Evolutionary conservation across 441 rosid genomes (phyloP).

Genomic region (Macaranga tanarius): DNA sequence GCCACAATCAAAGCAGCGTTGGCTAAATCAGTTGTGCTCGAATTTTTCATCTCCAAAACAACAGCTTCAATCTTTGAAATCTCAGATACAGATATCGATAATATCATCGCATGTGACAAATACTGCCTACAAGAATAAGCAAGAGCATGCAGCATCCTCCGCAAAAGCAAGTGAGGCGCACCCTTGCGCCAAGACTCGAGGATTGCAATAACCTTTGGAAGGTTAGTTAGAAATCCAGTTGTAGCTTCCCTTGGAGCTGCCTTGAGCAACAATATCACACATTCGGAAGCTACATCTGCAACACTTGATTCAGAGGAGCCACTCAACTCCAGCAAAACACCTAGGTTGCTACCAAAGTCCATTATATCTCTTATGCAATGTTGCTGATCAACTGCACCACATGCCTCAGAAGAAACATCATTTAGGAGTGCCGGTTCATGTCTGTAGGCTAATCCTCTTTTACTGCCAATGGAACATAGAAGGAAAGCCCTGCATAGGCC

Average conservation of each 20-base stretch:
- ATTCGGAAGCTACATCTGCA: constrained; percentile 78
- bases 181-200: constrained; percentile 62
- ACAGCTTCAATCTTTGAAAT: constrained; percentile 59
- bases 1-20: constrained; percentile 54
- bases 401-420: constrained; percentile 46
- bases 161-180: constrained; percentile 45
- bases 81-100: constrained; percentile 65
- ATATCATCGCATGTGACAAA: constrained; percentile 74
- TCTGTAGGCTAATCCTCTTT: constrained; percentile 46
- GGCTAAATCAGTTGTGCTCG: constrained; percentile 47
- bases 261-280: constrained; percentile 66
- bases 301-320: constrained; percentile 44
- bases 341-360: constrained; percentile 71
- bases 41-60: constrained; percentile 60
- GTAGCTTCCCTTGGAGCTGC: constrained; percentile 96
- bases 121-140: constrained; percentile 83
- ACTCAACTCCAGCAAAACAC: constrained; percentile 63
- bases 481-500: constrained; percentile 81
- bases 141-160: constrained; percentile 72
- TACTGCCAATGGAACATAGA: constrained; percentile 53
- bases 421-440: constrained; percentile 62
- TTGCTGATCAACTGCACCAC: constrained; percentile 44
- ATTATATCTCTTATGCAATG: constrained; percentile 65
- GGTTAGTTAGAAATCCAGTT: constrained; percentile 76
- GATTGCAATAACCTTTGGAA: constrained; percentile 59